Base-by-base conservation (phyloP, 2,329 filamentous ascomycete genomes). In the Fusarium liriodendri region DNA sequence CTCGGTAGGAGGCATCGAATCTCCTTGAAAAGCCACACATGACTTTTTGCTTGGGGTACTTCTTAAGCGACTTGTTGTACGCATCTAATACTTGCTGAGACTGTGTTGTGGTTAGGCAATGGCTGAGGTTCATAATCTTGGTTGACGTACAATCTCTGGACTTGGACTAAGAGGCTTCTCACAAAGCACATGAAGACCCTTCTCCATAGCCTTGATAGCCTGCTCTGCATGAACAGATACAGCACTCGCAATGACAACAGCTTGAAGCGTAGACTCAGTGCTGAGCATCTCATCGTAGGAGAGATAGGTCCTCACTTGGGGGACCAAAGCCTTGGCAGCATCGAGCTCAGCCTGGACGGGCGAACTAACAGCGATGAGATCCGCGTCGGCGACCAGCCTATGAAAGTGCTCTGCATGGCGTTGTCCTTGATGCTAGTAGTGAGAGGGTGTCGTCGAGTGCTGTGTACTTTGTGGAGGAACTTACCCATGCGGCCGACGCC, bases 401-500 rank as follows among this genome's bases (percentile, higher is more conserved):
- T 60, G 27, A 32, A 60, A 60, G 9, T 60, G 57, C n/a, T 60
- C 57, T 38, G 57, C 57, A 60, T 60, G 57, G 25, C 57, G 57
- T 14, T 45, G 27, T 33, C 57, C 57, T 60, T 4, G 10, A 42
- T 40, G 7, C 25, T 59, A 27, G 55, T 37, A 22, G 35, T 59
- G 35, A 42, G 27, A 42, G 18, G 33, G 57, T 60, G 37, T 27
- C 22, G 10, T 18, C 7, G 35, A 40, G 35, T 25, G 16, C 40
- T 37, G 22, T 58, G 35, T 55, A 11, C n/a, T 58, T 38, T 7
- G 33, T 60, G 27, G 57, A 29, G 37, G 45, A 60, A 11, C 57
- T 45, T 60, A 60, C 57, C 57, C 57, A 60, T 60, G 18, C 57
- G 57, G 57, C 57, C 57, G 25, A 60, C 57, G 38, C 57, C 57